A percentile compares a stretch with the other conserved stretches of the same genome.
phyloP scores from a whole-genome alignment of 352 stramenopile species.

The Aphanomyces stellatus region DNA sequence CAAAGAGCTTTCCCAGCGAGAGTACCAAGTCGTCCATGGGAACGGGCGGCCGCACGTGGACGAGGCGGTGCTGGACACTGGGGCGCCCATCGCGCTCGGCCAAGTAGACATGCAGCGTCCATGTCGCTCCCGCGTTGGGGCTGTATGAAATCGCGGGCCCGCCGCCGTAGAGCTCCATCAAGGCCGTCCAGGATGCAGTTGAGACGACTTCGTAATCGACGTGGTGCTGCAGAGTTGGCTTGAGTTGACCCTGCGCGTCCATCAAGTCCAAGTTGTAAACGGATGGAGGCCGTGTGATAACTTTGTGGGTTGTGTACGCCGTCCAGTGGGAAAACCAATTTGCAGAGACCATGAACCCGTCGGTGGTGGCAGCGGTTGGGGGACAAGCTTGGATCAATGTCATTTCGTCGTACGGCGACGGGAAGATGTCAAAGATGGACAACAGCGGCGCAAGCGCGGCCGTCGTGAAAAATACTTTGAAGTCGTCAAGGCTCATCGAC shows the following conservation, averaged over 20 bases:
- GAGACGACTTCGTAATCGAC: slow-evolving; percentile 3
- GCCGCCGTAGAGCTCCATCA: slow-evolving; percentile 3
- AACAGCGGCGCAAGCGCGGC: background rate
- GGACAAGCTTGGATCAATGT: background rate
- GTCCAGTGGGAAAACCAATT: background rate
- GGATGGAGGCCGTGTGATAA: background rate
- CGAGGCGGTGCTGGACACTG: background rate
- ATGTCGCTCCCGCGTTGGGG: background rate
- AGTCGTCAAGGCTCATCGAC: background rate
- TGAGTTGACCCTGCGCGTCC: background rate
- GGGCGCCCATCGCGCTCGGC: slow-evolving; percentile 8
- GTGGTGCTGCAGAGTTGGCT: background rate
- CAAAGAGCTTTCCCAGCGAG: background rate
- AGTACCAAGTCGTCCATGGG: background rate
- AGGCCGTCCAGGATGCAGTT: background rate
- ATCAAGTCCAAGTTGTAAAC: slow-evolving; percentile 5
- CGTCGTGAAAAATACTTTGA: background rate
- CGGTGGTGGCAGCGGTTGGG: background rate
- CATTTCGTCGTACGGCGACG: background rate
- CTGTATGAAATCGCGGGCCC: background rate
- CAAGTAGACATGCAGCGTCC: background rate
- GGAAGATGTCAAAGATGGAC: slow-evolving; percentile 4
- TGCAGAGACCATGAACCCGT: background rate
- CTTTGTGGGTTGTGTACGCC: background rate
- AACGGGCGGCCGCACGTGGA: background rate